phyloP scores from a whole-genome alignment of 1,139 yeast species.

The Sugiyamaella xylanicola region DNA sequence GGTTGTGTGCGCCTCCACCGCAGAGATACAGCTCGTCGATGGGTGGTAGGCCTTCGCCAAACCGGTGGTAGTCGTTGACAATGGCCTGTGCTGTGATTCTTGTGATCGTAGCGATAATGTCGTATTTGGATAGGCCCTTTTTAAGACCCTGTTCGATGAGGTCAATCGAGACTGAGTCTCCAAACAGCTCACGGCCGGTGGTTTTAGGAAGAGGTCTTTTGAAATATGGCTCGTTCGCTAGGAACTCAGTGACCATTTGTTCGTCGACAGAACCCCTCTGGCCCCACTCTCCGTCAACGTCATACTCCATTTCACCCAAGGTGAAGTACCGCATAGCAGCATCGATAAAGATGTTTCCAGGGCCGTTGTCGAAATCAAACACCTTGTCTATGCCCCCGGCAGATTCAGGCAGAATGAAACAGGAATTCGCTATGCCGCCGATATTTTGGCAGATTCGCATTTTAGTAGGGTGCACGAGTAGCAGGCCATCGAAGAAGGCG shows the following conservation, averaged over 20 bases:
- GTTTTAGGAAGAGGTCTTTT: slow-evolving; percentile 27
- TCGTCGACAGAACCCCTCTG: slow-evolving; percentile 26
- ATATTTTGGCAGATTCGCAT: slow-evolving; percentile 29
- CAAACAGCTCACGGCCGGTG: slow-evolving; percentile 30
- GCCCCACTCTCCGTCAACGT: slow-evolving; percentile 30
- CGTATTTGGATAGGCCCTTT: slow-evolving; percentile 26
- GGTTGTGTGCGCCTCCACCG: slow-evolving; percentile 31
- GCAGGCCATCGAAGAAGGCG: slow-evolving; percentile 30
- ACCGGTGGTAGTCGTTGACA: slow-evolving; percentile 26
- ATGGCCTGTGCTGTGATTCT: slow-evolving; percentile 30
- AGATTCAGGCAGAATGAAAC: slow-evolving; percentile 27
- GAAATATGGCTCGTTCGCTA: slow-evolving; percentile 26
- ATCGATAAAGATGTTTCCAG: slow-evolving; percentile 30
- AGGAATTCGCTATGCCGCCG: slow-evolving; percentile 31
- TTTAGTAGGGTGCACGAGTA: slow-evolving; percentile 28
- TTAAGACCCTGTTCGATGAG: slow-evolving; percentile 24
- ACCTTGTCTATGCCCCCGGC: slow-evolving; percentile 29
- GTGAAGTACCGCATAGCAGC: slow-evolving; percentile 32
- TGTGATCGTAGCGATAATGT: slow-evolving; percentile 30
- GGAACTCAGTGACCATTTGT: slow-evolving; percentile 24
- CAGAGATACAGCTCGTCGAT: slow-evolving; percentile 31
- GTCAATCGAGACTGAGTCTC: slow-evolving; percentile 25
- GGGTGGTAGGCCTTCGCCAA: slow-evolving; percentile 18
- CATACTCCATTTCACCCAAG: slow-evolving; percentile 26
- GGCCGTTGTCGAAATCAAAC: slow-evolving; percentile 30